phyloP scores from a whole-genome alignment of 129 eudicot genomes.

The Logfia minima region DNA sequence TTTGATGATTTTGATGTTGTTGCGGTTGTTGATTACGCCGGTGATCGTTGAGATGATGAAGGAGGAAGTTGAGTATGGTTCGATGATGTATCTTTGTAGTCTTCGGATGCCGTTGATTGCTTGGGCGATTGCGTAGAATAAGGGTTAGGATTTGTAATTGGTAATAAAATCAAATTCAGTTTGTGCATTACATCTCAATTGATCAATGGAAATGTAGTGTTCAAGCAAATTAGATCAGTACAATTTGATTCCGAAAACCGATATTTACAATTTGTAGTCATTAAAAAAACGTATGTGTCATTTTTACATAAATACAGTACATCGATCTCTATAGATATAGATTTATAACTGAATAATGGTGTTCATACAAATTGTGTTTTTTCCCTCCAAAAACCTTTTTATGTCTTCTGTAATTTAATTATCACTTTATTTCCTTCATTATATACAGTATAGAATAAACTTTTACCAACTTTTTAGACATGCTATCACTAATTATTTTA shows the following conservation, averaged over 20 bases:
- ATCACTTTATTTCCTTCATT: too few species aligned
- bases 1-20: constrained; percentile 28
- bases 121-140: constrained; percentile 19
- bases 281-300: too few species aligned
- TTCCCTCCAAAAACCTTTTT: too few species aligned
- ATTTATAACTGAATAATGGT: too few species aligned
- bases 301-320: too few species aligned
- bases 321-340: too few species aligned
- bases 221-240: background rate
- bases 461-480: too few species aligned
- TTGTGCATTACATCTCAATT: background rate
- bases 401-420: too few species aligned
- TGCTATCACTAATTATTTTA: too few species aligned
- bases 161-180: background rate
- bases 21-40: constrained; percentile 27
- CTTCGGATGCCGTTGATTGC: constrained; percentile 32
- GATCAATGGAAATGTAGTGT: background rate
- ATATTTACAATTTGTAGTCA: background rate
- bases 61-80: constrained; percentile 27
- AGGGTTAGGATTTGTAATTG: constrained; percentile 23
- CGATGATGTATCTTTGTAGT: constrained; percentile 29
- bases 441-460: too few species aligned
- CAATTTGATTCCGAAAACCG: background rate
- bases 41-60: constrained; percentile 17
- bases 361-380: too few species aligned